Evolutionary conservation across 2,329 filamentous ascomycete species (phyloP), one percentile per base, ranked within the genome.

Genomic region (Talaromyces pinophilus): DNA sequence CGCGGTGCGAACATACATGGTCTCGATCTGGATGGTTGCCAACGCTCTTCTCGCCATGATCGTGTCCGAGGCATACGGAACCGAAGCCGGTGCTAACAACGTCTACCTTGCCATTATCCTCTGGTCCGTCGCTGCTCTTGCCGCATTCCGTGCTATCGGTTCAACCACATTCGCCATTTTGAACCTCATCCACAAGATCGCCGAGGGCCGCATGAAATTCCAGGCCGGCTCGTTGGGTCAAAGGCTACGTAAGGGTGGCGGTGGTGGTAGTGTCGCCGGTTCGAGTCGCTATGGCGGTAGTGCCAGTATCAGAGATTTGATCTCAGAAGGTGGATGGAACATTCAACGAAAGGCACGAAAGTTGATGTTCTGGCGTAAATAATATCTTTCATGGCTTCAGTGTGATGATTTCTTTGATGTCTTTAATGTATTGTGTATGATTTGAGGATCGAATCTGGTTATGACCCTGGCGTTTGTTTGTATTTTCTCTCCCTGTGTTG

Each of bases 1-100:
- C 78, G 92, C 90, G 48, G 95, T 99, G 62, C 89, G 95, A 64
- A 99, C 95, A 0, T 99, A 99, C 87, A 96, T 99, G 89, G 95
- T 99, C 13, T 88, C 96, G 52, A 86, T 89, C 57, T 99, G 95
- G 95, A 92, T 99, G 86, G 86, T 96, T 42, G 88, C 89, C 72
- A 99, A 99, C 77, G 92, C 91, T 3, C 88, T 97, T 67, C 88
- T 99, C 44, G 94, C 92, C 75, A 99, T 99, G 95, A 87, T 90
- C 1, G 90, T 98, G 15, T 91, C 87, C 5, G 95, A 99, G 80
- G 88, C 91, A 2, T 99, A 97, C 79, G 87, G 87, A 55, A 84
- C 85, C 67, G 86, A 84, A 59, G 82, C 87, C 48, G 89, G 96
- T 61, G 89, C 89, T 6, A 85, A 89, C 72, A 99, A 99, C 82